phyloP scores from a whole-genome alignment of 441 rosid species.

The California macrophylla region DNA sequence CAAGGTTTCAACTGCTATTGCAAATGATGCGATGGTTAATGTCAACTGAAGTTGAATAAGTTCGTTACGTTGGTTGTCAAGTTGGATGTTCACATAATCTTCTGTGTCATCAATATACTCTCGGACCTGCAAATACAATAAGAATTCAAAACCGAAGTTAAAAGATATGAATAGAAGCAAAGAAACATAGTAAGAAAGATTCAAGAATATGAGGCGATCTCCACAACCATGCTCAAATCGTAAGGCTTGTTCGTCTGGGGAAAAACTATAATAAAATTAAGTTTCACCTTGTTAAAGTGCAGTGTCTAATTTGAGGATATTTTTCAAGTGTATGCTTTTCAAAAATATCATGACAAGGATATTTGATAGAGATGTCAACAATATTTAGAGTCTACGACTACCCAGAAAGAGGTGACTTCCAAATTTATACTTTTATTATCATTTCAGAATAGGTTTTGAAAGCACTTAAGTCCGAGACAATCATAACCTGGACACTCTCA shows the following conservation, averaged over 20 bases:
- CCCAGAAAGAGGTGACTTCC: background rate
- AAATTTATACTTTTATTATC: background rate
- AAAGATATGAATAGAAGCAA: background rate
- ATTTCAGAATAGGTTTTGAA: background rate
- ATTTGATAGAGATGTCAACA: background rate
- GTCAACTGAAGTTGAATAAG: constrained; percentile 84
- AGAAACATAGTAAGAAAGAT: background rate
- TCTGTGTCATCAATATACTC: constrained; percentile 94
- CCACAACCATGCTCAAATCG: background rate
- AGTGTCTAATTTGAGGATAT: background rate
- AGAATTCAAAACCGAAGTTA: background rate
- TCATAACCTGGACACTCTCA: background rate
- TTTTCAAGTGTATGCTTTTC: background rate
- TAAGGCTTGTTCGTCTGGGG: background rate
- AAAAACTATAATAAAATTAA: background rate
- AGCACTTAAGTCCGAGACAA: background rate
- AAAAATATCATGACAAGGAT: background rate
- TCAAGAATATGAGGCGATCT: background rate
- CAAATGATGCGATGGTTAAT: constrained; percentile 71
- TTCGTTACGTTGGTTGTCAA: constrained; percentile 83
- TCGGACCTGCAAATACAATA: constrained; percentile 46
- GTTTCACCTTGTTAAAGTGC: background rate
- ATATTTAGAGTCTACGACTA: background rate
- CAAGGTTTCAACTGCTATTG: constrained; percentile 61
- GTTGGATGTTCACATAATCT: constrained; percentile 86